phyloP scores from a whole-genome alignment of 257 asterid genomes.

The Plectranthus barbatus region DNA sequence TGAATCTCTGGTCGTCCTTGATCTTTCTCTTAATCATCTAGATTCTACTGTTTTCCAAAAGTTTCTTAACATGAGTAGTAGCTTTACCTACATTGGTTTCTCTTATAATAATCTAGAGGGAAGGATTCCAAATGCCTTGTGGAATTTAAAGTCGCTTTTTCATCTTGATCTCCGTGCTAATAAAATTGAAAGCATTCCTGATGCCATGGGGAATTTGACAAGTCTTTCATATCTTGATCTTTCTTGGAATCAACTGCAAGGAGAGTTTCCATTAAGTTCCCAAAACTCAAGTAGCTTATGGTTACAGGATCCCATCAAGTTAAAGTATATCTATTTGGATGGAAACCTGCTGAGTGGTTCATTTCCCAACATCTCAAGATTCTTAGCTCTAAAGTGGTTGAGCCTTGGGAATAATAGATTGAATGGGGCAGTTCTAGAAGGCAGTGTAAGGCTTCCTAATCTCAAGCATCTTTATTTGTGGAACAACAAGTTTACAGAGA shows the following conservation, averaged over 20 bases:
- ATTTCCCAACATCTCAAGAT: background rate
- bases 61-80: background rate
- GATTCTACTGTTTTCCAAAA: background rate
- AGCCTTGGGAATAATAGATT: background rate
- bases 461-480: no score
- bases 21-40: background rate
- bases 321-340: no score
- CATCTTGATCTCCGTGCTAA: no score
- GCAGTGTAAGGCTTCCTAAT: no score
- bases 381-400: background rate
- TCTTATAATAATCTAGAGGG: background rate
- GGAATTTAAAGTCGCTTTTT: no score
- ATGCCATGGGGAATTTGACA: background rate
- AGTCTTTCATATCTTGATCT: background rate
- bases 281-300: no score
- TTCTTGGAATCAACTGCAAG: no score
- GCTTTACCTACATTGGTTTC: background rate
- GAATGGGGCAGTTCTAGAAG: background rate
- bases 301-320: no score
- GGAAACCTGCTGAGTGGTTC: background rate
- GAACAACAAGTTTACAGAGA: no score
- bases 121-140: background rate
- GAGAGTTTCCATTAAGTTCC: no score
- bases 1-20: background rate
- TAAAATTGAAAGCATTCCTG: no score